These are phyloP conservation scores for Pleurotus giganteus DNA, from an alignment of 768 basidiomycete species.

Conservation along the genomic window DNA sequence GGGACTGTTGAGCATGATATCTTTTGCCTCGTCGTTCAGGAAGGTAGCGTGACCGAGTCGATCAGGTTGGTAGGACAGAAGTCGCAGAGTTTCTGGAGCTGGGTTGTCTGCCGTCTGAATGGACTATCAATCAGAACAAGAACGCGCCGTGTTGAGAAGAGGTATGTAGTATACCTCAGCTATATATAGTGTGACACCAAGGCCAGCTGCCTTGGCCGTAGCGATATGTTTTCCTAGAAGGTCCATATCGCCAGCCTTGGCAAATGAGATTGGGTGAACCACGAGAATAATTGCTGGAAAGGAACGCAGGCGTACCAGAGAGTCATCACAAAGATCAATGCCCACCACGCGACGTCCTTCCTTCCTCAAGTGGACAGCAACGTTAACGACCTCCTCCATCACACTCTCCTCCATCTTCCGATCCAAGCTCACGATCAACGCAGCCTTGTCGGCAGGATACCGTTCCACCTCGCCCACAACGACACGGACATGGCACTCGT, in stretches of 20 bases:
- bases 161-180: constrained; percentile 56
- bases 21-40: constrained; percentile 57
- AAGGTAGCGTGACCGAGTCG: constrained; percentile 83
- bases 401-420: constrained; percentile 56
- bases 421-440: constrained; percentile 76
- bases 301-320: constrained; percentile 35
- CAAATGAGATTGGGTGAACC: too few species aligned
- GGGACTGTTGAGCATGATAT: constrained; percentile 43
- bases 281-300: background rate
- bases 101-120: constrained; percentile 33
- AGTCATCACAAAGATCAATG: constrained; percentile 81
- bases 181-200: constrained; percentile 79
- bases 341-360: constrained; percentile 69
- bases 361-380: constrained; percentile 52
- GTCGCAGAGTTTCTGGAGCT: constrained; percentile 52
- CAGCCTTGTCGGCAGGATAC: constrained; percentile 50
- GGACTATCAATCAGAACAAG: background rate
- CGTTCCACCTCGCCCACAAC: constrained; percentile 65
- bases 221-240: constrained; percentile 49
- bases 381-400: constrained; percentile 52
- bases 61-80: constrained; percentile 63
- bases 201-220: constrained; percentile 54
- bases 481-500: constrained; percentile 56
- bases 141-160: background rate
- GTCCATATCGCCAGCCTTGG: constrained; percentile 56